Conservation (phyloP, 192 early-diverging fungal genomes). For the Coemansia sp. region DNA sequence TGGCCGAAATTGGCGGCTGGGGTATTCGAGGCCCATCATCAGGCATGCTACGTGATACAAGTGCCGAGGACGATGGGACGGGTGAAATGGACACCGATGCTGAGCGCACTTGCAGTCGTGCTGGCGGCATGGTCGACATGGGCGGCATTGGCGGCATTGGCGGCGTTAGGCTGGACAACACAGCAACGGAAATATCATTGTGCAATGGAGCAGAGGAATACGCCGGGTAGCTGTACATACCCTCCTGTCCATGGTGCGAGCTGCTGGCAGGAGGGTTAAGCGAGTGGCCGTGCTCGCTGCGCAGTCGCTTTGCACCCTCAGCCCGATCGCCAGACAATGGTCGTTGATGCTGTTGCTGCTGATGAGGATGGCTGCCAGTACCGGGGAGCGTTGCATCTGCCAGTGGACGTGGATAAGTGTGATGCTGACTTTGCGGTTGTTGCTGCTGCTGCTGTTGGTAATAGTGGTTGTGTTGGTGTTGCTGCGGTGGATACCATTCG, state of each 20-base stretch:
- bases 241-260: background rate
- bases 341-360: constrained; percentile 10
- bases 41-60: background rate
- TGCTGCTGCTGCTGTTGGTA: constrained; percentile 17
- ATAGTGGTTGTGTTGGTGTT: constrained; percentile 9
- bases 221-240: background rate
- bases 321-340: constrained; percentile 15
- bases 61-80: constrained; percentile 13
- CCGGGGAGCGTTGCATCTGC: constrained; percentile 6
- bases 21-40: background rate
- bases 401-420: background rate
- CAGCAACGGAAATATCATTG: background rate
- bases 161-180: background rate
- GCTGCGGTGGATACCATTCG: constrained; percentile 10
- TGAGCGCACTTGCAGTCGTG: constrained; percentile 2
- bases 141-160: background rate
- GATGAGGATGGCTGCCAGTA: constrained; percentile 1
- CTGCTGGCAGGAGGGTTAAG: background rate
- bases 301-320: constrained; percentile 26
- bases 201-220: background rate
- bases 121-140: background rate
- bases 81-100: constrained; percentile 30
- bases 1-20: background rate
- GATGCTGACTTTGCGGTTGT: constrained; percentile 7
- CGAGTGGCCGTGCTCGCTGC: constrained; percentile 14